Percentiles rank a stretch among this genome's conserved stretches.
phyloP scores from a whole-genome alignment of 441 rosid genomes.

The Biscutella auriculata region DNA sequence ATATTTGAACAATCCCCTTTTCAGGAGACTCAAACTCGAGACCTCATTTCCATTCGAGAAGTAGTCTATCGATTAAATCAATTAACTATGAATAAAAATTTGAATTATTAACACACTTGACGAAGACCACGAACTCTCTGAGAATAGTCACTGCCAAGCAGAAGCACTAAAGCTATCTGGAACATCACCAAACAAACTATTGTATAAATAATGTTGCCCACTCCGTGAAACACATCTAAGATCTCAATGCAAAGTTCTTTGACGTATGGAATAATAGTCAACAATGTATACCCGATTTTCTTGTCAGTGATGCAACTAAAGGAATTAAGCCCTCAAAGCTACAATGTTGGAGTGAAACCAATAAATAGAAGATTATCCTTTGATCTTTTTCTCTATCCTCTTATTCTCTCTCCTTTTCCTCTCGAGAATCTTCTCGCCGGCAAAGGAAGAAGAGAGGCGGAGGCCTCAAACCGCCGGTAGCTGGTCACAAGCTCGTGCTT shows the following conservation, averaged over 20 bases:
- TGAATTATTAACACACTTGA: conserved; percentile 36
- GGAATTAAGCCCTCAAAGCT: not conserved
- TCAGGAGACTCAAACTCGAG: too few relatives aligned
- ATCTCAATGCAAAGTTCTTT: not conserved
- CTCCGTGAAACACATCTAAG: not conserved
- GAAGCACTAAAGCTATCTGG: conserved; percentile 72
- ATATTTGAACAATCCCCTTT: too few relatives aligned
- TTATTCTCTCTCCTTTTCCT: too few relatives aligned
- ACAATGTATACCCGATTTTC: not conserved
- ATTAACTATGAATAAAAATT: too few relatives aligned
- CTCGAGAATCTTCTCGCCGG: too few relatives aligned
- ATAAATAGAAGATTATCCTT: too few relatives aligned
- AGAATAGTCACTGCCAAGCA: conserved; percentile 88
- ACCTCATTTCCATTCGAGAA: too few relatives aligned
- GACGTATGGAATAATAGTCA: not conserved
- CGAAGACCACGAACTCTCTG: conserved; percentile 78
- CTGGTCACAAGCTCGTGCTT: too few relatives aligned
- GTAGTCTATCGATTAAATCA: too few relatives aligned
- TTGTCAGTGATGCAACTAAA: not conserved
- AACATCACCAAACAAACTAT: not conserved
- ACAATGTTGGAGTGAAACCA: conserved; percentile 1
- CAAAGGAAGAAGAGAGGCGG: too few relatives aligned
- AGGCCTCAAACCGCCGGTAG: too few relatives aligned
- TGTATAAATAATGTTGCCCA: not conserved
- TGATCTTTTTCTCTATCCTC: too few relatives aligned